A percentile compares a stretch with the other conserved stretches of the same genome.
phyloP scores from a whole-genome alignment of 352 stramenopile species.

The Phytophthora lateralis region DNA sequence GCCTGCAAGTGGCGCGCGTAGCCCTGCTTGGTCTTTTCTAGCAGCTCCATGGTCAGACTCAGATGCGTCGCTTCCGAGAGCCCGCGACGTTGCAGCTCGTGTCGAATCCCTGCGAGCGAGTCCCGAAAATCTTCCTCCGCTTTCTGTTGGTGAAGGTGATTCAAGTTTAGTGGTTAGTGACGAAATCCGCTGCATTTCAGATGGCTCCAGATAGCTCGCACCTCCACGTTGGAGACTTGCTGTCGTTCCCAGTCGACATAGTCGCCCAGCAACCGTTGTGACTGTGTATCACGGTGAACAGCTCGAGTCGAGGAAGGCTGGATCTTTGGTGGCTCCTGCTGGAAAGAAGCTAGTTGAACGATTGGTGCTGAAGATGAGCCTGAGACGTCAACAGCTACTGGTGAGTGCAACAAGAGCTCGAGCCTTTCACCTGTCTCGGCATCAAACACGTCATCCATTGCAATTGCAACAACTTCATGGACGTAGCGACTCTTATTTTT shows the following conservation, averaged over 20 bases:
- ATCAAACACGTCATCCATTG: constrained; percentile 52
- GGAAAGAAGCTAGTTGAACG: not conserved
- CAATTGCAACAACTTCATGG: not conserved
- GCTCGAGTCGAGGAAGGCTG: constrained; percentile 4
- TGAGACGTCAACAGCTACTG: not conserved
- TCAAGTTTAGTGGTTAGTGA: not conserved
- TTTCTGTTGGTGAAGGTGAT: constrained; percentile 37
- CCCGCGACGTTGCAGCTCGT: constrained; percentile 51
- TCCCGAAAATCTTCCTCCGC: constrained; percentile 48
- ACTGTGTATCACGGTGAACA: constrained; percentile 63
- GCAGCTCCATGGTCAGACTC: constrained; percentile 51
- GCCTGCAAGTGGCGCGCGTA: constrained; percentile 60
- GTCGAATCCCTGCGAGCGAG: constrained; percentile 56
- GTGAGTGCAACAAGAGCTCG: constrained; percentile 30
- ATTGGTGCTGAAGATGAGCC: not conserved
- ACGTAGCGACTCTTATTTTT: constrained; percentile 28
- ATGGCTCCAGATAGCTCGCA: constrained; percentile 9
- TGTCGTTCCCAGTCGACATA: constrained; percentile 56
- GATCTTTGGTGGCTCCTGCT: not conserved
- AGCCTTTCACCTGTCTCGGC: constrained; percentile 70
- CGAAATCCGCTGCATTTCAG: not conserved
- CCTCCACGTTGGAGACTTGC: constrained; percentile 55
- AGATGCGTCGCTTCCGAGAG: constrained; percentile 42
- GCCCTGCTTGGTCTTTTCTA: constrained; percentile 68
- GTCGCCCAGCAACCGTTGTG: constrained; percentile 50